A percentile compares a stretch with the other conserved stretches of the same genome.
These are phyloP conservation scores for Colletotrichum lindemuthianum DNA, from an alignment of 2,329 filamentous ascomycete genomes.

Conservation along the genomic window DNA sequence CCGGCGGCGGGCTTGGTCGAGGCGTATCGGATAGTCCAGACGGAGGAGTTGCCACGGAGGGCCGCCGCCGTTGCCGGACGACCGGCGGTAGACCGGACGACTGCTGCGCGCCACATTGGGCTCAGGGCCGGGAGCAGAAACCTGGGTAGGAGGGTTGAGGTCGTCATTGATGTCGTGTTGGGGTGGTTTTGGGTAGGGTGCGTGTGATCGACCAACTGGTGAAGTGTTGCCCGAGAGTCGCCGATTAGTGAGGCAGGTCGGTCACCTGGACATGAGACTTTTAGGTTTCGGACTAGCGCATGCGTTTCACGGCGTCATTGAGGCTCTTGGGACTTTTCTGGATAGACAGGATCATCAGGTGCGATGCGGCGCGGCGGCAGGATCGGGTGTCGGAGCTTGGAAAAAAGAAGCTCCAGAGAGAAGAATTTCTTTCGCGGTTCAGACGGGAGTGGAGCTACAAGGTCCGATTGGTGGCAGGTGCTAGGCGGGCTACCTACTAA, in stretches of 20 bases:
- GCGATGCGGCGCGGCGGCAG: conserved; percentile 1
- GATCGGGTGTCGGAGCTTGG: conserved; percentile 22
- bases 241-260: conserved; percentile 7
- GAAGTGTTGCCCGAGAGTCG: conserved; percentile 5
- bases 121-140: conserved; percentile 74
- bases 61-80: conserved; percentile 37
- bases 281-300: conserved; percentile 14
- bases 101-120: conserved; percentile 60
- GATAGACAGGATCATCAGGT: conserved; percentile 30
- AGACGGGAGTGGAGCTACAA: conserved; percentile 14
- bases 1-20: conserved; percentile 41
- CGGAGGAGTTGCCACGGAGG: conserved; percentile 34
- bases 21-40: conserved; percentile 42
- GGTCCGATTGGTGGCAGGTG: neutral
- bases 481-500: no score
- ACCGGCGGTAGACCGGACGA: conserved; percentile 40
- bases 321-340: conserved; percentile 8
- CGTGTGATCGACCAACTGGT: conserved; percentile 4
- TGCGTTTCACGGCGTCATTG: conserved; percentile 34
- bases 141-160: conserved; percentile 67
- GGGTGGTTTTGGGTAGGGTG: neutral
- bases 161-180: conserved; percentile 49
- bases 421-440: conserved; percentile 24
- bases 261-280: conserved; percentile 24
- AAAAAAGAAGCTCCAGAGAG: conserved; percentile 29